Evolutionary conservation across 176 grass and related monocot species (phyloP), one percentile per base, ranked within the genome.

Genomic region (Carex myosuroides): DNA sequence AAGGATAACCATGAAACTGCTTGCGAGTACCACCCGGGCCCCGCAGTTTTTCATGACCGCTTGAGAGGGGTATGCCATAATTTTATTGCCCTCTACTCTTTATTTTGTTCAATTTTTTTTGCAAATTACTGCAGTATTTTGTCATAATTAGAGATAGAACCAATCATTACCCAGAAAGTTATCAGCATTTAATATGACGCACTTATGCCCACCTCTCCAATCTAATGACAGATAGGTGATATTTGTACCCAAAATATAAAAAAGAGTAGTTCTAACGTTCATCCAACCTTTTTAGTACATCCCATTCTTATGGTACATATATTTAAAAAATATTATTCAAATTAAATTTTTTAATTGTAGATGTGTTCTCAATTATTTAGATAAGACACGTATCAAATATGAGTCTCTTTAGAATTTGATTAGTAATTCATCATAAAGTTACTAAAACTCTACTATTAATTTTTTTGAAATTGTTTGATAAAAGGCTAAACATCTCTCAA

Each of bases 1-100:
- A 99, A 90, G 88, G 93, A 99, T 85, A 99, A 99, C 60, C 91
- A 99, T 87, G 96, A 99, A 65, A 54, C 76, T 54, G 96, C 96
- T 42, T 99, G 96, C 1, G 89, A 93, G 2, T 93, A 92, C 64
- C 96, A 99, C 76, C 93, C 96, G 30, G 96, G 96, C 16, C 96
- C 96, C 41, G 96, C 96, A 12, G 83, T 99, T 93, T 99, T 99
- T 69, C 96, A 93, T 85, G 96, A 99, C 81, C 91, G 93, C 71
- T 83, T 89, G 66, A 93, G 91, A 82, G 93, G 96, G 87, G 93
- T 95, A 93, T 65, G 88, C n/a, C 60, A 79, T 35, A 80, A 64
- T 11, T 18, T 17, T 72, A 50, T 58, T 13, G 17, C 71, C 44
- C 86, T 87, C 22, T 52, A 8, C 18, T 68, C 26, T 76, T 22